Percentiles rank a stretch among this genome's conserved stretches.
Evolutionary conservation across 768 basidiomycete genomes (phyloP).

Genomic region (Agaricus blazei): DNA sequence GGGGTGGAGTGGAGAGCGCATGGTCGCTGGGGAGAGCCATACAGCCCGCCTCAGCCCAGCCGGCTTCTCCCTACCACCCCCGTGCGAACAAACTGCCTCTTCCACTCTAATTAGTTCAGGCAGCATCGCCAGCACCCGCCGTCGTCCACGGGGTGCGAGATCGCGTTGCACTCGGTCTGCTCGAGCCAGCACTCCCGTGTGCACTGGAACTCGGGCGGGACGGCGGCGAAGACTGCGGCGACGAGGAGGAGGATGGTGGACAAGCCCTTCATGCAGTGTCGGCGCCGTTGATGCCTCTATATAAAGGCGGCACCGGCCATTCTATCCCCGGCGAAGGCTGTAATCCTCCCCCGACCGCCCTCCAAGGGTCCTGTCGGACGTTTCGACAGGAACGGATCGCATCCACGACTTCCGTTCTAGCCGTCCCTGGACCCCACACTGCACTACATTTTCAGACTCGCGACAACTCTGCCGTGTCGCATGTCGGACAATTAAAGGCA

Average conservation of each 20-base stretch:
- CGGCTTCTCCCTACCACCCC: background rate
- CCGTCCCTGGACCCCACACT: no score
- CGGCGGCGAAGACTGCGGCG: background rate
- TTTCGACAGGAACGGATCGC: no score
- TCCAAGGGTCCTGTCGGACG: no score
- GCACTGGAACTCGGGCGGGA: constrained; percentile 7
- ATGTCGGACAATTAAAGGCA: no score
- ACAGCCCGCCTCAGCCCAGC: no score
- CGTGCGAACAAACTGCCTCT: background rate
- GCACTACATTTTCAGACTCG: no score
- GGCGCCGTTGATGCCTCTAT: background rate
- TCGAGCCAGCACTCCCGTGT: constrained; percentile 1
- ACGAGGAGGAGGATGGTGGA: background rate
- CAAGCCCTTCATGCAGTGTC: background rate
- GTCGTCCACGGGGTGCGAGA: constrained; percentile 5
- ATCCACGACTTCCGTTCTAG: no score
- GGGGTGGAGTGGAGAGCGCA: background rate
- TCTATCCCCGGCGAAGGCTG: no score
- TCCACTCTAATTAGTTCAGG: background rate
- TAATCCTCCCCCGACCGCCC: no score
- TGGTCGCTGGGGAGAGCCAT: background rate
- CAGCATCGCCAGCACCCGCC: constrained; percentile 10
- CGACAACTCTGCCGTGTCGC: no score
- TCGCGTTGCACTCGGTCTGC: background rate
- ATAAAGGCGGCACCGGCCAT: no score